A percentile compares a stretch with the other conserved stretches of the same genome.
Conservation (phyloP, 2,329 filamentous ascomycete species). For the Botrytis galanthina region DNA sequence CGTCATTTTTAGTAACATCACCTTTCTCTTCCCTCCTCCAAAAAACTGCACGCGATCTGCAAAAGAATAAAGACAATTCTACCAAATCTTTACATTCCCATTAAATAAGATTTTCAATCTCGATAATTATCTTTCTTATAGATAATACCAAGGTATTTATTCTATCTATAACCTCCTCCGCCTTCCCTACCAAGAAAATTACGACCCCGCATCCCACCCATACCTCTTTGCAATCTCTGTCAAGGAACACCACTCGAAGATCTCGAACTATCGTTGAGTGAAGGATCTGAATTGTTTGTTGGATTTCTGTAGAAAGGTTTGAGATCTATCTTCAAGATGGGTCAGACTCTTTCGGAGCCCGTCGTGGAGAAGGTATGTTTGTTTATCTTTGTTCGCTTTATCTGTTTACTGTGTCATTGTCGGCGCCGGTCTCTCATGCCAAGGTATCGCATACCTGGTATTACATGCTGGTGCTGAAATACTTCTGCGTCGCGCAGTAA, state of each 20-base stretch:
- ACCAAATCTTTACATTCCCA: neutral
- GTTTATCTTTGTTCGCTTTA: conserved; percentile 18
- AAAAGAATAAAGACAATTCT: conserved; percentile 7
- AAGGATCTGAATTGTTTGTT: conserved; percentile 18
- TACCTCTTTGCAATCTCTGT: conserved; percentile 19
- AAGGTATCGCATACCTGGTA: conserved; percentile 10
- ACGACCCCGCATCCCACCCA: conserved; percentile 19
- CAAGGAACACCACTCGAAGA: neutral
- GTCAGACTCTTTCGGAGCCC: conserved; percentile 98
- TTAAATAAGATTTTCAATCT: neutral
- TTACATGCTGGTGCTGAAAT: neutral
- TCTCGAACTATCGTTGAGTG: conserved; percentile 5
- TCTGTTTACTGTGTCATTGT: conserved; percentile 19
- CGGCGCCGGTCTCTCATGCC: conserved; percentile 1
- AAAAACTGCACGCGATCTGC: conserved; percentile 20
- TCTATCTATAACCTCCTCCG: conserved; percentile 9
- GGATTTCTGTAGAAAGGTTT: conserved; percentile 33
- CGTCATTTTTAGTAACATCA: conserved; percentile 18
- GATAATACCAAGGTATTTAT: conserved; percentile 9
- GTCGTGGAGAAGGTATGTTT: conserved; percentile 93
- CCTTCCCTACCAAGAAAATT: neutral
- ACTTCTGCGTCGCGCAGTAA: neutral
- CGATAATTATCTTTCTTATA: neutral
- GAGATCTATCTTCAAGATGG: conserved; percentile 58
- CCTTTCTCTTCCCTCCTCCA: conserved; percentile 4